Evolutionary conservation across 495 filamentous ascomycete species (phyloP), one percentile per base, ranked within the genome.

Genomic region (Neurospora tetraspora): DNA sequence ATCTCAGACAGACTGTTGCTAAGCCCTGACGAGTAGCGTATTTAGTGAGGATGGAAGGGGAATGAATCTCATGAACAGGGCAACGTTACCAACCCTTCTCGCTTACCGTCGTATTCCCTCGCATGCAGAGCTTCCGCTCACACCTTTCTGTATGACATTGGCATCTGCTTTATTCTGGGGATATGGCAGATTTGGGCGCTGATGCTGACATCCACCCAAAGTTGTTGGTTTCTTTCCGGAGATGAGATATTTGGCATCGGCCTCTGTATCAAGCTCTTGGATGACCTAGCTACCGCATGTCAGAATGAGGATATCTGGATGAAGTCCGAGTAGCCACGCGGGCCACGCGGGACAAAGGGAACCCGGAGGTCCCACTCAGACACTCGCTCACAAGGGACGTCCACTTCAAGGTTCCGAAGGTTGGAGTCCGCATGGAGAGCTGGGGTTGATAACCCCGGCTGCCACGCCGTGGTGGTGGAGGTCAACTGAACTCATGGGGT

Each of bases 401-500:
- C 47, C 23, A 59, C 47, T 59, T 59, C 47, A 31, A 34, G 53
- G 23, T 61, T 61, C 6, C 53, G 27, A 61, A 27, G 53, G 14
- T 61, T 61, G 53, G 53, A 61, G 53, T 61, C 53, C 53, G 53
- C 53, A 61, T 61, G 53, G 27, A 34, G 53, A 61, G 53, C 53
- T 61, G 14, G 53, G 53, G 53, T 61, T 61, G 53, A 61, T 27
- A 61, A 61, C 53, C 53, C 53, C 27, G 53, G 53, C 53, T 61
- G 53, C 53, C 53, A 61, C 27, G 53, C 53, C 53, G 14, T 61
- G 23, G 27, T 61, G 53, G 53, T 61, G 53, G 53, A 61, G 53
- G 53, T 61, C 75, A 75, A 75, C 69, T 72, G 45, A 23, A 53
- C 45, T 53, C 72, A 73, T 77, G 75, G 45, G 45, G 71, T 77